Percentiles rank a stretch among this genome's conserved stretches.
Evolutionary conservation across 1,139 yeast genomes (phyloP).

Genomic region (Diutina catenulata): DNA sequence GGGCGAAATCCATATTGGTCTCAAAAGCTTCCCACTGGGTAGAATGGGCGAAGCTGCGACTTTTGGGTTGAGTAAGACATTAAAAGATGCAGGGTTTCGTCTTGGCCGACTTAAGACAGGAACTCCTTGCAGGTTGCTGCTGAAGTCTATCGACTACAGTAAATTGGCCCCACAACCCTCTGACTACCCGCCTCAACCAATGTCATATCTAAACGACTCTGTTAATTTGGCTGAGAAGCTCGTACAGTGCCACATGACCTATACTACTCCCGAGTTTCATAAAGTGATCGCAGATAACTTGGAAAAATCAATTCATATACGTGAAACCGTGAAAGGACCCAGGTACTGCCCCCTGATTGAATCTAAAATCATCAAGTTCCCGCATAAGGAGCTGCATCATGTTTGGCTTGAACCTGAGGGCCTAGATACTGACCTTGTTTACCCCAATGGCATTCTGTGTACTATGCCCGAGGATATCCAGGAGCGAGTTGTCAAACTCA

Average conservation of each 20-base stretch:
- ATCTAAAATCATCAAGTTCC: constrained; percentile 72
- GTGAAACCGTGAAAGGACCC: constrained; percentile 94
- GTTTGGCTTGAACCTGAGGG: constrained; percentile 99
- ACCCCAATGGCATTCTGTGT: constrained; percentile 93
- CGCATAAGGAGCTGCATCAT: constrained; percentile 63
- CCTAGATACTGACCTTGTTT: constrained; percentile 66
- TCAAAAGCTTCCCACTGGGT: constrained; percentile 74
- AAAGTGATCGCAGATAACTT: constrained; percentile 56
- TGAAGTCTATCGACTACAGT: constrained; percentile 56
- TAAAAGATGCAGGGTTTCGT: constrained; percentile 64
- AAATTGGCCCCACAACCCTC: constrained; percentile 59
- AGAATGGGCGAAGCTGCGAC: constrained; percentile 91
- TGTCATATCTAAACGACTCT: constrained; percentile 68
- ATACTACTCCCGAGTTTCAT: constrained; percentile 69
- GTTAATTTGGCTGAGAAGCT: constrained; percentile 52
- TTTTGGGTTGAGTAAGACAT: constrained; percentile 74
- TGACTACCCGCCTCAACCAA: constrained; percentile 75
- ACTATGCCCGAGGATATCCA: constrained; percentile 97
- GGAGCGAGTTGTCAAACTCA: constrained; percentile 54
- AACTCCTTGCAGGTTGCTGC: constrained; percentile 83
- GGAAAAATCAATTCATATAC: constrained; percentile 75
- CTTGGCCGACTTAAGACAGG: constrained; percentile 93
- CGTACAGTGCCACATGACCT: constrained; percentile 63
- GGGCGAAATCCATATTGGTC: constrained; percentile 90
- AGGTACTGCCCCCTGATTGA: constrained; percentile 96